phyloP scores from a whole-genome alignment of 177 flowering plant genomes.

The Tripterygium wilfordii region DNA sequence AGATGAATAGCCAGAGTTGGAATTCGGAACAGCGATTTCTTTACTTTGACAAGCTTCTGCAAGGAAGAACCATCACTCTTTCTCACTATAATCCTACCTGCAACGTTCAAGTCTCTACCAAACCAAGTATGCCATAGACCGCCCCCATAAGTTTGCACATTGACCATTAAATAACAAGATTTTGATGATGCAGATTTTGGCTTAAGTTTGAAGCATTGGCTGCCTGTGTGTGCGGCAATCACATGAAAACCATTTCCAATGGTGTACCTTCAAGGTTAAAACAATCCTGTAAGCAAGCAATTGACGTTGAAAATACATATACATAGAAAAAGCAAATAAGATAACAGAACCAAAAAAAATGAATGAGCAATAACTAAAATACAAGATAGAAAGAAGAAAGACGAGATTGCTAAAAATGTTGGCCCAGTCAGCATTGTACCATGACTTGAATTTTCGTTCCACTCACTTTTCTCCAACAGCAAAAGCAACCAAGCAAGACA shows the following conservation, averaged over 20 bases:
- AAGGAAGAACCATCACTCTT: conserved; percentile 58
- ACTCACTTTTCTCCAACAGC: conserved; percentile 88
- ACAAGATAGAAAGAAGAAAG: too few relatives aligned
- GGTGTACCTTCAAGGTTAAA: conserved; percentile 51
- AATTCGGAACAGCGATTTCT: conserved; percentile 73
- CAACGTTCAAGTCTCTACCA: conserved; percentile 83
- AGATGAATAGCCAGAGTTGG: conserved; percentile 96
- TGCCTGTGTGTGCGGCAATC: conserved; percentile 94
- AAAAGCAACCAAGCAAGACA: conserved; percentile 93
- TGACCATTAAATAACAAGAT: conserved; percentile 75
- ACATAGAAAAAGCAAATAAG: too few relatives aligned
- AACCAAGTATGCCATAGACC: conserved; percentile 99
- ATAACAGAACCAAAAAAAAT: too few relatives aligned
- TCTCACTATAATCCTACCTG: conserved; percentile 84
- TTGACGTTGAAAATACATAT: too few relatives aligned
- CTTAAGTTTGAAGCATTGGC: conserved; percentile 87
- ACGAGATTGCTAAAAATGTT: too few relatives aligned
- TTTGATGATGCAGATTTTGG: conserved; percentile 83
- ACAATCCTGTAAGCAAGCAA: too few relatives aligned
- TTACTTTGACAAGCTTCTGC: conserved; percentile 91
- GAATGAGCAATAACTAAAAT: too few relatives aligned
- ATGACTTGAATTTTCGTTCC: background rate
- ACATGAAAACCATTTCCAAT: conserved; percentile 80
- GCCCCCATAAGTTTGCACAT: conserved; percentile 93
- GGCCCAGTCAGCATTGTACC: too few relatives aligned